Evolutionary conservation across 2,329 filamentous ascomycete genomes (phyloP).

Genomic region (Cladorrhinum sp.): DNA sequence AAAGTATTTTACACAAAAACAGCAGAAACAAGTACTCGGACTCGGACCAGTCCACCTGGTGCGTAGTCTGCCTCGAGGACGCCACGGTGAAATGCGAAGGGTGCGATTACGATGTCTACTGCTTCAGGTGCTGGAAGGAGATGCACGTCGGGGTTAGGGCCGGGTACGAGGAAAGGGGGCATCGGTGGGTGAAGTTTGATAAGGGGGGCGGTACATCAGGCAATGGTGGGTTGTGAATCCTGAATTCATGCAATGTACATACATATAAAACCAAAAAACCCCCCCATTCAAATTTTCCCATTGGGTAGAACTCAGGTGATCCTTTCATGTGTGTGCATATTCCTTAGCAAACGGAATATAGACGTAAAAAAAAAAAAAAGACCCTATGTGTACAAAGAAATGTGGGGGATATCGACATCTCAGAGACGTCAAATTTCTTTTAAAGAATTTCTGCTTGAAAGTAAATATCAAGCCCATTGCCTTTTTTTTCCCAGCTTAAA

Average conservation of each 20-base stretch:
- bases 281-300: no score
- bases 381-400: no score
- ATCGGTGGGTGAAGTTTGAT: slow-evolving; percentile 62
- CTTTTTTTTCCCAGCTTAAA: no score
- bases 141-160: slow-evolving; percentile 70
- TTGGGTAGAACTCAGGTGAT: no score
- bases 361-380: no score
- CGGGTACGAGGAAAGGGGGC: slow-evolving; percentile 66
- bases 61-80: slow-evolving; percentile 77
- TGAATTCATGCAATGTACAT: not conserved
- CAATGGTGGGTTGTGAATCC: not conserved
- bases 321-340: no score
- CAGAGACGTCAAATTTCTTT: no score
- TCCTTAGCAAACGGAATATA: no score
- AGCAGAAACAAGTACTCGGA: slow-evolving; percentile 54
- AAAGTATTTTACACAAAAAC: slow-evolving; percentile 32
- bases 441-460: no score
- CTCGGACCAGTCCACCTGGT: slow-evolving; percentile 74
- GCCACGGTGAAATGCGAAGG: slow-evolving; percentile 69
- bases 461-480: no score
- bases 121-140: slow-evolving; percentile 74
- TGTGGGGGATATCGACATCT: no score
- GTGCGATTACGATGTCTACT: slow-evolving; percentile 72
- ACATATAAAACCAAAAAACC: not conserved
- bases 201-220: not conserved